Evolutionary conservation across 2,329 filamentous ascomycete genomes (phyloP).

Genomic region (Alternaria dauci): DNA sequence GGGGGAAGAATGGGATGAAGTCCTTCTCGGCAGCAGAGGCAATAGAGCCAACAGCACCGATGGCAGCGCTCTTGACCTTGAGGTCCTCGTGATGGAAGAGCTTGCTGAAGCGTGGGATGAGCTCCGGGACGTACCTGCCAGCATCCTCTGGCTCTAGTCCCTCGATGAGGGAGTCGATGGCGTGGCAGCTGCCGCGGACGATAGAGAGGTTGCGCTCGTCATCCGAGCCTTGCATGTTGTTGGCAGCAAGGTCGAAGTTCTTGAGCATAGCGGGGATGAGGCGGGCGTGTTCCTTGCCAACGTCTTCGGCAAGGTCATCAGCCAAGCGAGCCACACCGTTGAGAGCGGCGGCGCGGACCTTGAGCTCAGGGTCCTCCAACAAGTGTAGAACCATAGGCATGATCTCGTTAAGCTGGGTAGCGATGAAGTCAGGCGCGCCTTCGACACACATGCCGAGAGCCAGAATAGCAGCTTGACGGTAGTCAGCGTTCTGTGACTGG

Average conservation of each 20-base stretch:
- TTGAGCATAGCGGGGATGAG: conserved; percentile 85
- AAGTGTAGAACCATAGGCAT: conserved; percentile 85
- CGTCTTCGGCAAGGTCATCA: conserved; percentile 91
- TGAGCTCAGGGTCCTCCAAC: conserved; percentile 81
- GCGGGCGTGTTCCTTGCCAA: conserved; percentile 82
- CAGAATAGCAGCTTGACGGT: conserved; percentile 88
- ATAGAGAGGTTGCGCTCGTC: conserved; percentile 82
- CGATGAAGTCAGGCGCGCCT: conserved; percentile 96
- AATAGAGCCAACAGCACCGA: conserved; percentile 88
- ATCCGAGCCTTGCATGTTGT: conserved; percentile 68
- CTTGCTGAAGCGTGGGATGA: conserved; percentile 84
- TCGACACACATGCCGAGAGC: conserved; percentile 94
- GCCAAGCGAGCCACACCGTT: conserved; percentile 89
- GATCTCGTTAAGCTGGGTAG: conserved; percentile 86
- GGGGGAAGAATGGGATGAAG: conserved; percentile 91
- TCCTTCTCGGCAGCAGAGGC: conserved; percentile 82
- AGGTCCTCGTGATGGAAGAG: conserved; percentile 85
- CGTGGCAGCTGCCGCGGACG: conserved; percentile 87
- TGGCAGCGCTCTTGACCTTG: conserved; percentile 88
- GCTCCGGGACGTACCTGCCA: conserved; percentile 79
- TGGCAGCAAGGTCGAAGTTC: conserved; percentile 84
- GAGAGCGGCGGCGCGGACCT: conserved; percentile 86
- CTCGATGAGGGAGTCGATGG: conserved; percentile 89
- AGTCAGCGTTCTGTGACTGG: conserved; percentile 74
- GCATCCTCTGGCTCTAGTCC: conserved; percentile 83